These are phyloP conservation scores for Epichloe elymi DNA, from an alignment of 2,329 filamentous ascomycete genomes.

Conservation along the genomic window DNA sequence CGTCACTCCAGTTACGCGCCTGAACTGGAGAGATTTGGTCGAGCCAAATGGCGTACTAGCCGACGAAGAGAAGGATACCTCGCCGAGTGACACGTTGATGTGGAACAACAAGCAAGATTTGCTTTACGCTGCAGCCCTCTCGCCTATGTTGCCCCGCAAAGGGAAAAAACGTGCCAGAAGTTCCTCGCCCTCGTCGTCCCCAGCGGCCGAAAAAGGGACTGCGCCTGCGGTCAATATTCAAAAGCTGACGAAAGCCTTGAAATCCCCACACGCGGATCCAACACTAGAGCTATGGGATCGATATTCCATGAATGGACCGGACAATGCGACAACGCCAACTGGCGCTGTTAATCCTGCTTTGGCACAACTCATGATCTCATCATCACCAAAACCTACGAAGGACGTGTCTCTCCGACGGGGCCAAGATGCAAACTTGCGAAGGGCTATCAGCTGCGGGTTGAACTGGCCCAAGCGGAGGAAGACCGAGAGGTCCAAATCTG, in stretches of 20 bases:
- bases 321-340: conserved; percentile 27
- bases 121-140: conserved; percentile 27
- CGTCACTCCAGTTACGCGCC: conserved; percentile 35
- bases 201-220: conserved; percentile 33
- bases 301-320: conserved; percentile 40
- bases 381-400: conserved; percentile 50
- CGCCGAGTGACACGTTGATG: conserved; percentile 47
- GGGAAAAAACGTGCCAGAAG: conserved; percentile 57
- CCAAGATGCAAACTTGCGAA: conserved; percentile 34
- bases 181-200: conserved; percentile 61
- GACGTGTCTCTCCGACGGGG: conserved; percentile 27
- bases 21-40: conserved; percentile 47
- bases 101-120: conserved; percentile 42
- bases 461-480: conserved; percentile 62
- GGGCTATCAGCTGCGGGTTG: conserved; percentile 54
- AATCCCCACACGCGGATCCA: conserved; percentile 57
- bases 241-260: conserved; percentile 43
- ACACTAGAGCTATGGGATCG: conserved; percentile 67
- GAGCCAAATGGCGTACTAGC: conserved; percentile 26
- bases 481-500: conserved; percentile 33
- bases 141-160: conserved; percentile 35
- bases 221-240: conserved; percentile 42
- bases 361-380: conserved; percentile 55
- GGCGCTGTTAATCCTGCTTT: conserved; percentile 44
- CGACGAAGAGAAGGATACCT: conserved; percentile 33